A percentile compares a stretch with the other conserved stretches of the same genome.
phyloP scores from a whole-genome alignment of 176 grass and related monocot species.

The Stipa capillata region DNA sequence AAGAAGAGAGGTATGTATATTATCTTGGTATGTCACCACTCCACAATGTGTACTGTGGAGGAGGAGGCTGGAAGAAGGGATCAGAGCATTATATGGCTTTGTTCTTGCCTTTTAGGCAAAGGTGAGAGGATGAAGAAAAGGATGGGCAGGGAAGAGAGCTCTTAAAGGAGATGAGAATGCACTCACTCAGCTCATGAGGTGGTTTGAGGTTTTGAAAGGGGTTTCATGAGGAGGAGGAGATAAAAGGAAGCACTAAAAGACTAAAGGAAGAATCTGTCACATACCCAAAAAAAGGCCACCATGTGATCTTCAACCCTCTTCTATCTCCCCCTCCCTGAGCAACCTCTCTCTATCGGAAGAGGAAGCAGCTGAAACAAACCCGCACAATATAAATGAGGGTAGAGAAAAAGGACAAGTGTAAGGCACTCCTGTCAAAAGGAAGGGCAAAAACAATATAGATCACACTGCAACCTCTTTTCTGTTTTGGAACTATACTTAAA shows the following conservation, averaged over 20 bases:
- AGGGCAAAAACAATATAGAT: conserved; percentile 29
- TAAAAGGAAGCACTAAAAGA: conserved; percentile 46
- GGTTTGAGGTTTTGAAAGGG: conserved; percentile 45
- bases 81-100: conserved; percentile 32
- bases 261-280: conserved; percentile 45
- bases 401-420: conserved; percentile 33
- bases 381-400: conserved; percentile 37
- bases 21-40: too few relatives aligned
- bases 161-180: conserved; percentile 28
- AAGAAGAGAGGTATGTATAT: conserved; percentile 2
- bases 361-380: conserved; percentile 33
- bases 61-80: conserved; percentile 11
- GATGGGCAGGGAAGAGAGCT: conserved; percentile 17
- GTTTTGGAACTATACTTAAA: conserved; percentile 17
- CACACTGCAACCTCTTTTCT: conserved; percentile 29
- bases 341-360: neutral
- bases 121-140: conserved; percentile 19
- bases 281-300: conserved; percentile 49
- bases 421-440: conserved; percentile 31
- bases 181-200: conserved; percentile 21
- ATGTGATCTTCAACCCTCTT: conserved; percentile 66
- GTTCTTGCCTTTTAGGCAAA: conserved; percentile 22
- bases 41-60: conserved; percentile 25
- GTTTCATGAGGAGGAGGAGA: conserved; percentile 47
- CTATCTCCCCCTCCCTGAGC: conserved; percentile 29